phyloP scores from a whole-genome alignment of 352 stramenopile species.

The Halophytophthora polymorphica region DNA sequence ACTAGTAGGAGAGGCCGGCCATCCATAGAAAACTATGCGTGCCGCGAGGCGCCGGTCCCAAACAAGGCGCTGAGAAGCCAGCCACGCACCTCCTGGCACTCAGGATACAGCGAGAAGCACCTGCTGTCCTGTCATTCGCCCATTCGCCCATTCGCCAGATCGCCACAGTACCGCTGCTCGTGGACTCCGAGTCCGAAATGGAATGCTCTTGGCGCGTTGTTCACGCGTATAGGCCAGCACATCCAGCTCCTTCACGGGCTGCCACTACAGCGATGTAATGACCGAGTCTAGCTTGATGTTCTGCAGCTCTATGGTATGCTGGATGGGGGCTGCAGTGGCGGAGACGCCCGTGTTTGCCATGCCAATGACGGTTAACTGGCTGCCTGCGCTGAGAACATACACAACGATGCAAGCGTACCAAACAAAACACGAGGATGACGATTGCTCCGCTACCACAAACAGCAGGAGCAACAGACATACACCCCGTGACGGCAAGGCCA shows the following conservation, averaged over 20 bases:
- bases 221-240: slow-evolving; percentile 21
- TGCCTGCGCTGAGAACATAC: too few species aligned
- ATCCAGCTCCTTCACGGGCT: slow-evolving; percentile 22
- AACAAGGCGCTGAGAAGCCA: too few species aligned
- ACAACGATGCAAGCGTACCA: too few species aligned
- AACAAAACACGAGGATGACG: too few species aligned
- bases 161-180: slow-evolving; percentile 14
- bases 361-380: too few species aligned
- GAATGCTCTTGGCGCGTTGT: background rate
- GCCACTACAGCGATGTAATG: slow-evolving; percentile 31
- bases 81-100: too few species aligned
- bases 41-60: slow-evolving; percentile 2
- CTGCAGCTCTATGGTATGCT: slow-evolving; percentile 7
- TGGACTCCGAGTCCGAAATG: background rate
- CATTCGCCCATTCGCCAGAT: slow-evolving; percentile 12
- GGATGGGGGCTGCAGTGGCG: background rate
- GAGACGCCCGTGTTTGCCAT: background rate
- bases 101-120: too few species aligned
- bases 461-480: too few species aligned
- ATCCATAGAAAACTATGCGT: slow-evolving; percentile 7
- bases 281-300: slow-evolving; percentile 9
- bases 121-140: too few species aligned
- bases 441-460: too few species aligned
- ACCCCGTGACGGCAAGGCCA: too few species aligned
- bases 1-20: too few species aligned